These are phyloP conservation scores for Lodderomyces metapsilosis DNA, from an alignment of 1,139 yeast genomes.

Conservation along the genomic window DNA sequence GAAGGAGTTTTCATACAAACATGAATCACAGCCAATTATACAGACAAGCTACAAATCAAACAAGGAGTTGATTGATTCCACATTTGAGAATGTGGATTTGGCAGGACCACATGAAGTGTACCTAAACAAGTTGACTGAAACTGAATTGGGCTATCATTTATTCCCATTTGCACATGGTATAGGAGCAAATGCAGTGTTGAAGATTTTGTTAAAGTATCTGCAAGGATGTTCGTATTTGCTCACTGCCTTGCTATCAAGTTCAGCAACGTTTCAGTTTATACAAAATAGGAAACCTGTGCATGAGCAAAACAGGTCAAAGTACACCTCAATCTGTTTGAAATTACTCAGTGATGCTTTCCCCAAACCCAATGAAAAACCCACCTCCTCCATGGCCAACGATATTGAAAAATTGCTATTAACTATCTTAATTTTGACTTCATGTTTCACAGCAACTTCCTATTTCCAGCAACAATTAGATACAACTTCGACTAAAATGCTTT, in stretches of 20 bases:
- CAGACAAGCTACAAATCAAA: conserved; percentile 12
- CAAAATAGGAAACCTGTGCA: conserved; percentile 31
- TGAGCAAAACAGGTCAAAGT: conserved; percentile 30
- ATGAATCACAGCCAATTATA: not conserved
- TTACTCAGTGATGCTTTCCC: conserved; percentile 33
- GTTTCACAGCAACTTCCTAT: conserved; percentile 31
- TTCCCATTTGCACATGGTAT: conserved; percentile 41
- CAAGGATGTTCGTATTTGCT: conserved; percentile 36
- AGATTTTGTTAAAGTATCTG: conserved; percentile 33
- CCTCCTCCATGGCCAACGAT: conserved; percentile 23
- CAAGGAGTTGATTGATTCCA: conserved; percentile 23
- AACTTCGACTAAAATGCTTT: conserved; percentile 11
- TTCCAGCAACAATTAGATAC: conserved; percentile 6
- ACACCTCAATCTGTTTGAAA: conserved; percentile 32
- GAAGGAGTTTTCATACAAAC: not conserved
- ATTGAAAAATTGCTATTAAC: conserved; percentile 41
- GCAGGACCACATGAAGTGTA: conserved; percentile 33
- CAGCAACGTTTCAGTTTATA: conserved; percentile 39
- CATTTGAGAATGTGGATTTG: conserved; percentile 24
- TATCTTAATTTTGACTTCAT: conserved; percentile 35
- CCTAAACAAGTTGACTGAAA: conserved; percentile 27
- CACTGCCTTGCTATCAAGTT: conserved; percentile 34
- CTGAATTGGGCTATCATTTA: conserved; percentile 29
- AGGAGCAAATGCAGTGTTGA: conserved; percentile 35
- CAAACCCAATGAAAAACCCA: conserved; percentile 16